Conservation (phyloP, 2,329 filamentous ascomycete genomes). For the Diaporthe capsici region DNA sequence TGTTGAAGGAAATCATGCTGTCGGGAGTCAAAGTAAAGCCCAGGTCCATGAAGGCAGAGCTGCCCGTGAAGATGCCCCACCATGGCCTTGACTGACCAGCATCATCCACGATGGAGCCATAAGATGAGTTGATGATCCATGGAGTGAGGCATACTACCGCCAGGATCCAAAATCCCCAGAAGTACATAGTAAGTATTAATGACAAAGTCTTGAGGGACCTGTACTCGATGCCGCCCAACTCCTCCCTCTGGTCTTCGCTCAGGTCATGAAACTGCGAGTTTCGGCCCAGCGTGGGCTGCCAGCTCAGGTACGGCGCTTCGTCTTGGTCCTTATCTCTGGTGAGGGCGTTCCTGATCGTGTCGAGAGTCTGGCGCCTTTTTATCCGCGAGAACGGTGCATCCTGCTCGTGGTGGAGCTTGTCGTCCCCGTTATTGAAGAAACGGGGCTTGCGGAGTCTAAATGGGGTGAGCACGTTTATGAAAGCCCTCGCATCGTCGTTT, state of each 20-base stretch:
- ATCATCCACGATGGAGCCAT: conserved; percentile 74
- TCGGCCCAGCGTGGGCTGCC: conserved; percentile 90
- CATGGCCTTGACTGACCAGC: conserved; percentile 78
- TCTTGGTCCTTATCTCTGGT: conserved; percentile 67
- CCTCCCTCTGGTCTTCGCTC: conserved; percentile 91
- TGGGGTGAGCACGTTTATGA: conserved; percentile 52
- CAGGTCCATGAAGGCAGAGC: conserved; percentile 94
- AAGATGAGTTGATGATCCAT: conserved; percentile 80
- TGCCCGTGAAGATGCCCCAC: conserved; percentile 94
- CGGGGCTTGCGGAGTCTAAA: conserved; percentile 41
- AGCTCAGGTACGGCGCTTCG: conserved; percentile 89
- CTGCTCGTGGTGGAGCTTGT: conserved; percentile 54
- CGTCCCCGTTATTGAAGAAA: conserved; percentile 53
- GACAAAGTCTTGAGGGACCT: conserved; percentile 90
- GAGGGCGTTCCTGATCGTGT: conserved; percentile 69
- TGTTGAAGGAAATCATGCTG: conserved; percentile 92
- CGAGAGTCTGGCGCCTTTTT: conserved; percentile 65
- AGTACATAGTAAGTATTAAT: conserved; percentile 83
- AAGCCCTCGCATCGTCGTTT: conserved; percentile 58
- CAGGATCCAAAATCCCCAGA: conserved; percentile 84
- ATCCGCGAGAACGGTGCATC: conserved; percentile 48
- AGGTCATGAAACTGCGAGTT: conserved; percentile 92
- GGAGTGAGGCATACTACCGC: conserved; percentile 81
- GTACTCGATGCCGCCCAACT: conserved; percentile 97
- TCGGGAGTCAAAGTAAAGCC: conserved; percentile 93